Conservation (phyloP, 2,329 filamentous ascomycete genomes). For the Diplodia mutila region DNA sequence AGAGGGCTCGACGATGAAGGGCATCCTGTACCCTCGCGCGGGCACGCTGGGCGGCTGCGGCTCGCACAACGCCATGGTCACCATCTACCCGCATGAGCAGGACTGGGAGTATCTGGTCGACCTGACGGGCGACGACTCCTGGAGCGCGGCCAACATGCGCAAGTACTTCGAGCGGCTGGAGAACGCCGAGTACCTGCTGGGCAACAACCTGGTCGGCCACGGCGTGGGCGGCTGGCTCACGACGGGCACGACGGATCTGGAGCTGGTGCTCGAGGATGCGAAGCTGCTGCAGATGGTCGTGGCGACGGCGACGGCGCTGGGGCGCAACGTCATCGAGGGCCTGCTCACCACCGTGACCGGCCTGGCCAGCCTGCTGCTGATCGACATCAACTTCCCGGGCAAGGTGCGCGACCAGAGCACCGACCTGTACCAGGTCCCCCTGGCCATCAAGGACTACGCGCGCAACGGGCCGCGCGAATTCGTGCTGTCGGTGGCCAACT, state of each 20-base stretch:
- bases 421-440: slow-evolving; percentile 62
- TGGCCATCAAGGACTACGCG: slow-evolving; percentile 51
- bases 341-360: slow-evolving; percentile 49
- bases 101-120: slow-evolving; percentile 63
- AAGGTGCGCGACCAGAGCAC: slow-evolving; percentile 50
- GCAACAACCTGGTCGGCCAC: slow-evolving; percentile 29
- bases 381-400: slow-evolving; percentile 56
- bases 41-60: slow-evolving; percentile 63
- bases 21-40: slow-evolving; percentile 62
- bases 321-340: slow-evolving; percentile 40
- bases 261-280: slow-evolving; percentile 54
- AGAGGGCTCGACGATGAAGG: slow-evolving; percentile 55
- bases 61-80: slow-evolving; percentile 64
- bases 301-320: slow-evolving; percentile 57
- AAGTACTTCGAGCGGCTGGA: slow-evolving; percentile 60
- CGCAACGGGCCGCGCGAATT: slow-evolving; percentile 62
- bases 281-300: slow-evolving; percentile 58
- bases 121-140: slow-evolving; percentile 64
- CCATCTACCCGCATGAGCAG: slow-evolving; percentile 61
- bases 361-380: slow-evolving; percentile 33
- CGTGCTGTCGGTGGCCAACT: slow-evolving; percentile 55
- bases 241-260: slow-evolving; percentile 60
- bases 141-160: slow-evolving; percentile 62
- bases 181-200: slow-evolving; percentile 56
- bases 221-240: slow-evolving; percentile 36